Evolutionary conservation across 2,329 filamentous ascomycete genomes (phyloP).

Genomic region (Fusarium sp.): DNA sequence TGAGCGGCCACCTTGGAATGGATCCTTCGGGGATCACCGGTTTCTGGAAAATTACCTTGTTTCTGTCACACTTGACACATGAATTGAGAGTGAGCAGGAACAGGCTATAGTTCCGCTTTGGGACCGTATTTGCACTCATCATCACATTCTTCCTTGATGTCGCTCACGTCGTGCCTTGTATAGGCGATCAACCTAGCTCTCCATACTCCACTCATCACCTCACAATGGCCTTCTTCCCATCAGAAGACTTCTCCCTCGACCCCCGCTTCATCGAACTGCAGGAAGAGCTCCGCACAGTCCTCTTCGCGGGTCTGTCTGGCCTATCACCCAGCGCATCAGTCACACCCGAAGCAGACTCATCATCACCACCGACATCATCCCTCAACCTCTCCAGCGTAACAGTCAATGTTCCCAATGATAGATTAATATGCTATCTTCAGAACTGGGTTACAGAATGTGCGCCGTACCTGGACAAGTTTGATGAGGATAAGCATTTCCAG

Average conservation of each 20-base stretch:
- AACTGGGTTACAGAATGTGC: slow-evolving; percentile 64
- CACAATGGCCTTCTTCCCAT: slow-evolving; percentile 33
- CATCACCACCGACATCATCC: slow-evolving; percentile 20
- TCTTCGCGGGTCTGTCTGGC: slow-evolving; percentile 49
- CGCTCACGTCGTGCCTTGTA: background rate
- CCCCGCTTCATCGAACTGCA: slow-evolving; percentile 57
- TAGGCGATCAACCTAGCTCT: background rate
- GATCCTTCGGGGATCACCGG: slow-evolving; percentile 13
- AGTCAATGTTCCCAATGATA: slow-evolving; percentile 42
- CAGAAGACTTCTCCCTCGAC: slow-evolving; percentile 48
- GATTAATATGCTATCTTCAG: slow-evolving; percentile 50
- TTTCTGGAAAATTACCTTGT: slow-evolving; percentile 11
- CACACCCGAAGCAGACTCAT: slow-evolving; percentile 35
- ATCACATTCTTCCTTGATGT: background rate
- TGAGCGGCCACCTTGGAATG: background rate
- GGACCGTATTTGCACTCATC: background rate
- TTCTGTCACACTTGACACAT: background rate
- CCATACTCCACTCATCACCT: background rate
- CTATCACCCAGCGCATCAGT: slow-evolving; percentile 43
- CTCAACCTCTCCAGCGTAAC: slow-evolving; percentile 43
- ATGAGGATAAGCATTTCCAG: slow-evolving; percentile 61
- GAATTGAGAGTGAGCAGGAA: background rate
- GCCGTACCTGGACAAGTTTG: slow-evolving; percentile 63
- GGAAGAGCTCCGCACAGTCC: slow-evolving; percentile 54
- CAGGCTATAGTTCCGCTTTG: slow-evolving; percentile 10